Conservation (phyloP, 139 green algal genomes). For the Chlorella sp. region DNA sequence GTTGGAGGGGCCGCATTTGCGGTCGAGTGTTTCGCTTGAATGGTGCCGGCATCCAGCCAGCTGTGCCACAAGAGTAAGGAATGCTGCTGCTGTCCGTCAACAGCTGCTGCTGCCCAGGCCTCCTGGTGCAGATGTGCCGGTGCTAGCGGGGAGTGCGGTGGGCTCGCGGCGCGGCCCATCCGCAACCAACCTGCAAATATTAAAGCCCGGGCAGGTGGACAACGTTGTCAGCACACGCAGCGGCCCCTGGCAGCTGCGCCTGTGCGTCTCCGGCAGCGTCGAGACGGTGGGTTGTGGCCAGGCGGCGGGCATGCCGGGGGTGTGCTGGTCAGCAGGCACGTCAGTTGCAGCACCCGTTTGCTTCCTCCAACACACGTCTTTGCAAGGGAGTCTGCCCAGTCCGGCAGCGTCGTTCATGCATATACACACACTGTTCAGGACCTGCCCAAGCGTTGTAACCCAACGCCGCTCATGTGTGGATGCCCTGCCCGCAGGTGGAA, state of each 20-base stretch:
- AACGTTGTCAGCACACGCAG: conserved; percentile 1
- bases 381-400: too few relatives aligned
- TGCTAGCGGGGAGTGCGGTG: conserved; percentile 2
- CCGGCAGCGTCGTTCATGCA: not conserved
- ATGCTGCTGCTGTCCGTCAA: too few relatives aligned
- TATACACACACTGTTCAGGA: too few relatives aligned
- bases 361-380: too few relatives aligned
- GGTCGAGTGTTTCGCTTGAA: too few relatives aligned
- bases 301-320: not conserved
- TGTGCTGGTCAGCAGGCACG: not conserved
- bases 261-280: conserved; percentile 23
- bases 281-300: not conserved
- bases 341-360: too few relatives aligned
- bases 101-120: too few relatives aligned
- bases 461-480: too few relatives aligned
- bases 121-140: not conserved
- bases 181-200: conserved; percentile 12
- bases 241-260: conserved; percentile 4
- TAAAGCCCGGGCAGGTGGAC: conserved; percentile 2
- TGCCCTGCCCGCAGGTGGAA: conserved; percentile 7
- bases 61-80: too few relatives aligned
- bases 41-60: too few relatives aligned
- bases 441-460: too few relatives aligned
- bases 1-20: too few relatives aligned
- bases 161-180: not conserved